A percentile compares a stretch with the other conserved stretches of the same genome.
These are phyloP conservation scores for Chaetomium cochliodes DNA, from an alignment of 495 filamentous ascomycete species.

Conservation along the genomic window DNA sequence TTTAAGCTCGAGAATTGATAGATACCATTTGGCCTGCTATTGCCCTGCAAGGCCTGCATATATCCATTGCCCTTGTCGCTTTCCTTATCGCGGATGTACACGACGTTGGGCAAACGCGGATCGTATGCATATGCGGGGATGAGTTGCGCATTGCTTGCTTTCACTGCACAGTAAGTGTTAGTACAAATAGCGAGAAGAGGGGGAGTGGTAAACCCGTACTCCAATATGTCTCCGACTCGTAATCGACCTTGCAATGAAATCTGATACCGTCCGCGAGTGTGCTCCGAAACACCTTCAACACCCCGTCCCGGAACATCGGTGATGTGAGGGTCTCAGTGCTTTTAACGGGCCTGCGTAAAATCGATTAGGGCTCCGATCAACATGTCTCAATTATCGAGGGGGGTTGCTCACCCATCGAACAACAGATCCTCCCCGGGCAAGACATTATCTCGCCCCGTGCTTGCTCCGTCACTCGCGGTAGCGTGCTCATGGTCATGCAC, in stretches of 20 bases:
- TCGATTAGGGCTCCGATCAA: background rate
- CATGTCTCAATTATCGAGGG: background rate
- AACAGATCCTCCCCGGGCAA: conserved; percentile 38
- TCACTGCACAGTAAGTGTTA: conserved; percentile 25
- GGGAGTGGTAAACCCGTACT: conserved; percentile 22
- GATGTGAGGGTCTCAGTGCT: conserved; percentile 30
- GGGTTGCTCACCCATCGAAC: conserved; percentile 32
- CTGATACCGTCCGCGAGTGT: conserved; percentile 32
- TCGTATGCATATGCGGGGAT: conserved; percentile 41
- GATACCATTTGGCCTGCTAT: conserved; percentile 32
- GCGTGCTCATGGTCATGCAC: conserved; percentile 19
- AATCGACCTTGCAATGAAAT: conserved; percentile 35
- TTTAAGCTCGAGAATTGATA: conserved; percentile 32
- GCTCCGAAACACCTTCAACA: conserved; percentile 39
- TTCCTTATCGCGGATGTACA: conserved; percentile 38
- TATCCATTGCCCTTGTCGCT: conserved; percentile 28
- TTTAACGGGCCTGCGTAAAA: conserved; percentile 29
- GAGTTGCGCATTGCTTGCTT: conserved; percentile 36
- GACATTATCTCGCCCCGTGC: conserved; percentile 36
- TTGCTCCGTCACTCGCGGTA: background rate
- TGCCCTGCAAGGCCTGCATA: conserved; percentile 21
- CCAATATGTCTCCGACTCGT: conserved; percentile 39
- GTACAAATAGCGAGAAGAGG: background rate
- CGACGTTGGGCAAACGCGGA: conserved; percentile 32
- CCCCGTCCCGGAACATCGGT: conserved; percentile 30